Percentiles rank a stretch among this genome's conserved stretches.
phyloP scores from a whole-genome alignment of 768 basidiomycete species.

The Leccinum variicolor region DNA sequence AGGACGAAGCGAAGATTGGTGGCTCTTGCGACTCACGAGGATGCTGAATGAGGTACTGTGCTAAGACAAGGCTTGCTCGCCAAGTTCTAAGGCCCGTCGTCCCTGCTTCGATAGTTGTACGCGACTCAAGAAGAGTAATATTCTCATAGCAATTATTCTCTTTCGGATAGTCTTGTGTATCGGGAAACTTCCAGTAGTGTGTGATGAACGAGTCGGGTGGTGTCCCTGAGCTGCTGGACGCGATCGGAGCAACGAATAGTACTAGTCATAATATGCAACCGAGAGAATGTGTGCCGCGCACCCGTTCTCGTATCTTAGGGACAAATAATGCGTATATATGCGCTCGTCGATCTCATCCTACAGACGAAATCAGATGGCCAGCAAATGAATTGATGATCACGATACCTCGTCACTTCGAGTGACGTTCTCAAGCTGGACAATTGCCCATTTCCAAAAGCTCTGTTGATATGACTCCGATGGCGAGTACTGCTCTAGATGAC shows the following conservation, averaged over 20 bases:
- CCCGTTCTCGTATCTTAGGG: constrained; percentile 41
- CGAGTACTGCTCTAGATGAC: constrained; percentile 55
- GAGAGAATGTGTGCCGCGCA: constrained; percentile 16
- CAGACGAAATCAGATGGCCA: constrained; percentile 6
- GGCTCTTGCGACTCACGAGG: constrained; percentile 41
- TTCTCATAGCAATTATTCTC: constrained; percentile 31
- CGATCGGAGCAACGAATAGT: background rate
- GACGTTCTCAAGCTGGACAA: constrained; percentile 50
- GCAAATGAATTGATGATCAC: background rate
- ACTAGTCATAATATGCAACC: background rate
- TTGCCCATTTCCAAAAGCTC: constrained; percentile 72
- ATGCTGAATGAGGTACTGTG: constrained; percentile 55
- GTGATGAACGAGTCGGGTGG: constrained; percentile 55
- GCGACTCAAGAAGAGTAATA: constrained; percentile 68
- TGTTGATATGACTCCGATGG: constrained; percentile 62
- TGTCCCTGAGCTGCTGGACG: constrained; percentile 21
- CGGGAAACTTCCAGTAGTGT: constrained; percentile 51
- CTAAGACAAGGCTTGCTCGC: constrained; percentile 66
- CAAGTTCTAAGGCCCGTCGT: constrained; percentile 70
- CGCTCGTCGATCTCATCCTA: constrained; percentile 62
- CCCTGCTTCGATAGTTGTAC: constrained; percentile 67
- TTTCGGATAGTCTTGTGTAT: background rate
- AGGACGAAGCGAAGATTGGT: background rate
- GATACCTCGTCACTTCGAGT: constrained; percentile 44
- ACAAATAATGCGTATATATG: constrained; percentile 62